Conservation (phyloP, 257 asterid genomes). For the Striga asiatica region DNA sequence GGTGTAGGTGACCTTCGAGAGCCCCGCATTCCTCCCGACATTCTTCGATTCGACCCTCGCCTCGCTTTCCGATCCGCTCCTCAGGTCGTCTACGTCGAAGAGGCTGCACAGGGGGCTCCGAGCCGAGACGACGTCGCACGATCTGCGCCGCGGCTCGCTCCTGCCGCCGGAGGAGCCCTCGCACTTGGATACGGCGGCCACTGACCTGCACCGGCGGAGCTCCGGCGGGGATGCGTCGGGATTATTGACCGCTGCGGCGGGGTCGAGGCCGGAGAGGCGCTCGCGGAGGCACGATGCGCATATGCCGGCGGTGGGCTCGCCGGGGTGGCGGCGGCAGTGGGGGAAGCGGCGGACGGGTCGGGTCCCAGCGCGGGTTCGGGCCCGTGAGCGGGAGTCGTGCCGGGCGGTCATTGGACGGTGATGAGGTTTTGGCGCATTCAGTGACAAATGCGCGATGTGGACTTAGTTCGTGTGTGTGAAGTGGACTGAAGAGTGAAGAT, state of each 20-base stretch:
- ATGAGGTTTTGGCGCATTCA: constrained; percentile 8
- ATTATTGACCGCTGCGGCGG: no score
- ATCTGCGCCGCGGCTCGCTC: constrained; percentile 67
- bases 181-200: constrained; percentile 32
- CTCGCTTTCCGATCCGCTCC: constrained; percentile 30
- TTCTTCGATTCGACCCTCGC: constrained; percentile 64
- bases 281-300: no score
- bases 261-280: no score
- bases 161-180: constrained; percentile 31
- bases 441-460: constrained; percentile 4
- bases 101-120: constrained; percentile 48
- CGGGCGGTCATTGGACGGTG: constrained; percentile 38
- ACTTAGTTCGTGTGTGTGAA: background rate
- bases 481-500: background rate
- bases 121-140: constrained; percentile 59
- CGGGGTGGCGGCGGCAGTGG: no score
- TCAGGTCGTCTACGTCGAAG: constrained; percentile 50
- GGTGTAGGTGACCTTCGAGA: constrained; percentile 32
- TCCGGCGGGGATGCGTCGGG: constrained; percentile 30
- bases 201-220: constrained; percentile 76
- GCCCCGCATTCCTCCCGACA: constrained; percentile 50
- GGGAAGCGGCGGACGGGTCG: constrained; percentile 42
- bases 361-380: constrained; percentile 35
- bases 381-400: constrained; percentile 39
- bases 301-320: no score